phyloP scores from a whole-genome alignment of 1,284 basidiomycete species.

The Moniliella sp. region DNA sequence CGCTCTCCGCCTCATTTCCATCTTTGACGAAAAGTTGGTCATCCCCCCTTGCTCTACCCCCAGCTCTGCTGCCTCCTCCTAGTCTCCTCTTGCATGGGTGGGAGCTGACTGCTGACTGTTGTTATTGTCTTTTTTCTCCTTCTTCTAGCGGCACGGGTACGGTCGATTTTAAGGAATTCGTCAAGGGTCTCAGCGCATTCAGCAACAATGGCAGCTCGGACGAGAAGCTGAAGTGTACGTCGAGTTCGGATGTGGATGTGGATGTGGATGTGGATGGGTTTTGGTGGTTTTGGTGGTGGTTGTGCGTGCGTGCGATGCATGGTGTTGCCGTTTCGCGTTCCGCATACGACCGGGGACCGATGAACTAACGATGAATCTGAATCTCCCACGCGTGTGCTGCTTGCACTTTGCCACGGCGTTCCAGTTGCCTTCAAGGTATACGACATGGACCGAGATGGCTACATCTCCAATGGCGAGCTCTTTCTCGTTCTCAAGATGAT shows the following conservation, averaged over 20 bases:
- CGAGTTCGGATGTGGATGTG: too few relatives aligned
- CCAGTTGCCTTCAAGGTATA: slow-evolving; percentile 93
- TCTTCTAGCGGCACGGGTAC: slow-evolving; percentile 55
- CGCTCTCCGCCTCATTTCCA: slow-evolving; percentile 90
- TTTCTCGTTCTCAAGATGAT: slow-evolving; percentile 99
- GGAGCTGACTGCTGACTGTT: not conserved
- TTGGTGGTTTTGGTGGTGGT: not conserved
- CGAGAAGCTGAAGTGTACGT: slow-evolving; percentile 80
- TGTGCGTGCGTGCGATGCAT: not conserved
- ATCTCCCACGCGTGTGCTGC: too few relatives aligned
- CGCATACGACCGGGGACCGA: too few relatives aligned
- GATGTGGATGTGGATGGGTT: too few relatives aligned
- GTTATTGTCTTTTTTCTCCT: slow-evolving; percentile 1
- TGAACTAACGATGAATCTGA: too few relatives aligned
- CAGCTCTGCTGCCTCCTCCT: not conserved
- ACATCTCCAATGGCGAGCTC: slow-evolving; percentile 92
- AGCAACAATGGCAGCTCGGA: slow-evolving; percentile 83
- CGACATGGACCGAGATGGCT: slow-evolving; percentile 89
- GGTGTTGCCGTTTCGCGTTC: not conserved
- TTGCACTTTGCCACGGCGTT: not conserved
- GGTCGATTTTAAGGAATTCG: slow-evolving; percentile 97
- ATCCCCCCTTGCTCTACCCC: too few relatives aligned
- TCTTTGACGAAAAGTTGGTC: slow-evolving; percentile 90
- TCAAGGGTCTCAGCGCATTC: slow-evolving; percentile 86
- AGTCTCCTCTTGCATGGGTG: not conserved